Evolutionary conservation across 2,329 filamentous ascomycete genomes (phyloP), one percentile per base, ranked within the genome.

Genomic region (Exophiala spinifera): DNA sequence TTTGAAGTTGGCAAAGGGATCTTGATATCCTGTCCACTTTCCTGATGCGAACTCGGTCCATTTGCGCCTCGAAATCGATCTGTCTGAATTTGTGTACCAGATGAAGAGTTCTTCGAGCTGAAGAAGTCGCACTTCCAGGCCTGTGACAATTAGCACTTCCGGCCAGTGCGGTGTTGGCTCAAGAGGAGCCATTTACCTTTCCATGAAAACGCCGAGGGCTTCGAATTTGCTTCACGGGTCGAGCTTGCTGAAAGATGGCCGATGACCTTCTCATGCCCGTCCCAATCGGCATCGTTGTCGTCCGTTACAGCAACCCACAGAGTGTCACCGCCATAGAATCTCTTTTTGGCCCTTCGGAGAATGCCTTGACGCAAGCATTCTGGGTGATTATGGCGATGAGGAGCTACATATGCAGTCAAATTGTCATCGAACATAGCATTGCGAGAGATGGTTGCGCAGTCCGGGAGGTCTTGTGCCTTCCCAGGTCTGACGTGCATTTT

Each of bases 401-500:
- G 63, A 15, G 53, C 53, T 11, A 64, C 33, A 39, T 51, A 60
- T 4, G 23, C 23, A 11, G 50, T 55, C n/a, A 64, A 33, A 19
- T 63, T 57, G 21, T 64, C 62, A 19, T 64, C 54, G 13, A 53
- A 56, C 48, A 62, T 50, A 10, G 63, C 58, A 20, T 60, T 49
- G 21, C 51, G 56, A 13, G 50, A 49, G 36, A 62, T 34, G 20
- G 52, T 44, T 10, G 63, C 58, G n/a, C 59, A 43, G 37, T 53
- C 53, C 3, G 56, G 42, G 25, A 63, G 45, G 39, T 64, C 61
- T 14, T 51, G 37, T 11, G 44, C 20, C 17, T 15, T 20, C 15
- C 57, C 54, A 21, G 49, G 61, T 34, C 61, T 55, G 45, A 64
- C 52, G 48, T 63, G 57, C 62, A 62, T 62, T 15, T 46, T 46